Percentiles rank a stretch among this genome's conserved stretches.
phyloP scores from a whole-genome alignment of 2,329 filamentous ascomycete species.

The Sclerotinia glacialis region DNA sequence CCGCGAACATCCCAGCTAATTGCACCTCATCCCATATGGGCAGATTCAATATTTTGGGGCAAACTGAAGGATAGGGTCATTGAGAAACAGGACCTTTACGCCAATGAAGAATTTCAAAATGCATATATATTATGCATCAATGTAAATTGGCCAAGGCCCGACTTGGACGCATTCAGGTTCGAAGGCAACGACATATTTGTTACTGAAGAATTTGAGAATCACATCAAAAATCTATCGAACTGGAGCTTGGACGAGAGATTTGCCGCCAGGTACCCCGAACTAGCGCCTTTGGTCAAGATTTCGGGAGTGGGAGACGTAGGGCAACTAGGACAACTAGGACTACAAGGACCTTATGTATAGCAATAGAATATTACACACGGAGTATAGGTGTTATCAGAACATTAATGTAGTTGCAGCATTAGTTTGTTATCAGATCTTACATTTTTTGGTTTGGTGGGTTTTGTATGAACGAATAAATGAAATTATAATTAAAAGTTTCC shows the following conservation, averaged over 20 bases:
- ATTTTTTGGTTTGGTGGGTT: neutral
- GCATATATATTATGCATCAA: slow-evolving; percentile 41
- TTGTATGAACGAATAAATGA: neutral
- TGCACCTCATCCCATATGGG: slow-evolving; percentile 39
- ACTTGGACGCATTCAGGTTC: slow-evolving; percentile 28
- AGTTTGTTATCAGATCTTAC: neutral
- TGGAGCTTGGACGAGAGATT: slow-evolving; percentile 36
- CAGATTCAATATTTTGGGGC: slow-evolving; percentile 40
- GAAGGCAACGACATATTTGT: slow-evolving; percentile 30
- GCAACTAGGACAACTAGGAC: neutral
- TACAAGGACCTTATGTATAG: neutral
- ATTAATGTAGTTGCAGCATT: too few relatives aligned
- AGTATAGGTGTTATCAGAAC: too few relatives aligned
- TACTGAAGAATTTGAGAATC: slow-evolving; percentile 29
- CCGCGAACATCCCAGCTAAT: slow-evolving; percentile 35
- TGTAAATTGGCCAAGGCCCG: slow-evolving; percentile 40
- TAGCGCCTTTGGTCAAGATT: slow-evolving; percentile 23
- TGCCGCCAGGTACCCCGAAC: slow-evolving; percentile 32
- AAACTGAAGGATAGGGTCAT: slow-evolving; percentile 41
- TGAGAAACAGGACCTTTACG: slow-evolving; percentile 41
- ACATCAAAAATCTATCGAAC: slow-evolving; percentile 29
- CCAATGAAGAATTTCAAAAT: slow-evolving; percentile 42
- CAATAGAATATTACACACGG: neutral
- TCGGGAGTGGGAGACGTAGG: neutral
- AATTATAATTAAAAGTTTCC: neutral